A percentile compares a stretch with the other conserved stretches of the same genome.
Conservation (phyloP, 2,329 filamentous ascomycete species). For the Xylaria sp. region DNA sequence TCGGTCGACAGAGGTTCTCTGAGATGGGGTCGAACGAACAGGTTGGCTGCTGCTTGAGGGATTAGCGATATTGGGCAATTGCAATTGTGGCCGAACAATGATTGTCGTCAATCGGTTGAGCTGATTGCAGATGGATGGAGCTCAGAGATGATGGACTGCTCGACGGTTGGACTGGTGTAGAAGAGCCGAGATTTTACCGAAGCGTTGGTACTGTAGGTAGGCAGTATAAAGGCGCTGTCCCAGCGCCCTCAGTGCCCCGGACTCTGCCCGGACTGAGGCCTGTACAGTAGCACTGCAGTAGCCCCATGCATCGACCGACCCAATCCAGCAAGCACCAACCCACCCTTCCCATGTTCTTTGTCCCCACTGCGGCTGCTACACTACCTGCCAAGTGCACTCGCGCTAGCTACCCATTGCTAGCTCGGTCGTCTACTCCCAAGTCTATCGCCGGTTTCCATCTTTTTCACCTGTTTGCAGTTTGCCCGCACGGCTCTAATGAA, state of each 20-base stretch:
- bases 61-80: conserved; percentile 10
- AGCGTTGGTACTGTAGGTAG: not conserved
- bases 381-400: not conserved
- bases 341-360: conserved; percentile 17
- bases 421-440: conserved; percentile 1
- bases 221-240: not conserved
- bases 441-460: not conserved
- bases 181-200: conserved; percentile 27
- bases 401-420: not conserved
- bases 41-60: not conserved
- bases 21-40: not conserved
- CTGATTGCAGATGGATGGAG: conserved; percentile 10
- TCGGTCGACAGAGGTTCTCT: not conserved
- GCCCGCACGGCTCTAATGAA: not conserved
- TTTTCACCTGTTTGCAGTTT: conserved; percentile 7
- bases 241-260: not conserved
- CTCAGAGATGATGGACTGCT: conserved; percentile 6
- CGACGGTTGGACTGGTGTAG: not conserved
- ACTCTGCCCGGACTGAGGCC: conserved; percentile 12
- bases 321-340: conserved; percentile 1
- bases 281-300: conserved; percentile 26
- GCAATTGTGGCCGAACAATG: conserved; percentile 7
- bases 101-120: conserved; percentile 16
- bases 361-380: conserved; percentile 10
- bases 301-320: conserved; percentile 20